These are phyloP conservation scores for Taiwanofungus camphoratus DNA, from an alignment of 1,284 basidiomycete species.

Conservation along the genomic window DNA sequence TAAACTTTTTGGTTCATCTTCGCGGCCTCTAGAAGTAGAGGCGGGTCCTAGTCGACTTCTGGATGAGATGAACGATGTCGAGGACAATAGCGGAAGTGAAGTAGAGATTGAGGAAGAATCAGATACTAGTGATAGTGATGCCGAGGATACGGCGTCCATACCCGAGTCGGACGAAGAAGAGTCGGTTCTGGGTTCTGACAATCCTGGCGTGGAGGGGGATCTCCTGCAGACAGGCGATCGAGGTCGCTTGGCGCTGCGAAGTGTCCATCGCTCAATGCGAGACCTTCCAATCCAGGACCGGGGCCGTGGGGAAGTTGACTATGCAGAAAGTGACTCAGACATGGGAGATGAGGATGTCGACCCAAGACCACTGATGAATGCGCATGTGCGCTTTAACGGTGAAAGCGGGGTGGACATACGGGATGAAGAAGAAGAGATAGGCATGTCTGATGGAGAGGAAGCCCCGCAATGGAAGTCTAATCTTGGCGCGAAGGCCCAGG, in stretches of 20 bases:
- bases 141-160: conserved; percentile 6
- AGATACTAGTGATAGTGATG: conserved; percentile 24
- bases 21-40: conserved; percentile 30
- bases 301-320: conserved; percentile 48
- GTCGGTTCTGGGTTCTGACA: conserved; percentile 17
- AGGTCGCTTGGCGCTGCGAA: conserved; percentile 46
- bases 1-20: conserved; percentile 80
- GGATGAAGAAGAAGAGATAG: conserved; percentile 38
- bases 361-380: conserved; percentile 19
- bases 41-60: conserved; percentile 27
- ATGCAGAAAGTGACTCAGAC: conserved; percentile 80
- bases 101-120: conserved; percentile 20
- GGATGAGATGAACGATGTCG: conserved; percentile 17
- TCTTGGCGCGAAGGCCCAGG: conserved; percentile 56
- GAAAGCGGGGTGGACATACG: conserved; percentile 46
- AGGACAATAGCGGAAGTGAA: conserved; percentile 22
- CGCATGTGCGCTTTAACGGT: conserved; percentile 33
- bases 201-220: conserved; percentile 20
- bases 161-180: conserved; percentile 22
- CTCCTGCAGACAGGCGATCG: conserved; percentile 25
- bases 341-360: conserved; percentile 47
- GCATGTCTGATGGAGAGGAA: conserved; percentile 33
- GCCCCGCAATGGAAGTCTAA: conserved; percentile 78
- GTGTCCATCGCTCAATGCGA: conserved; percentile 34
- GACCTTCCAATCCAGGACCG: conserved; percentile 32